Base-by-base conservation (phyloP, 2,329 filamentous ascomycete genomes). In the Hypoxylon sp. region DNA sequence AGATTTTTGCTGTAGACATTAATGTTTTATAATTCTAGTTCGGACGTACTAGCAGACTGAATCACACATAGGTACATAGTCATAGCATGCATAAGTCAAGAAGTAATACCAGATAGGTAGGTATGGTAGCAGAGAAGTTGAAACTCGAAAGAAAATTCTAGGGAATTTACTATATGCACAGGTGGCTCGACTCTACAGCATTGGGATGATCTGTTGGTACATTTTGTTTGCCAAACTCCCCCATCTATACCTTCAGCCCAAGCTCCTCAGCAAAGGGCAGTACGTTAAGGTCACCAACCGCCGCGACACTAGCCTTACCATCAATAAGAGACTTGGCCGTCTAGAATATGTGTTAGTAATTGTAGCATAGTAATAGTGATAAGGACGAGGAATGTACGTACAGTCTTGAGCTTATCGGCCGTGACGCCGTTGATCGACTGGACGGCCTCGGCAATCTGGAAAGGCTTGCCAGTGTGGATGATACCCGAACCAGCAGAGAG, bases 191-290 rank as follows among this genome's bases (percentile, higher is more conserved):
- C 73, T 82, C 75, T 80, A 79, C 77, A 78, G 77, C 76, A 56
- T 28, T 72, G 67, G 74, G 78, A 73, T 78, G 70, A 76, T 78
- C 75, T 82, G 77, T 81, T 82, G 79, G 76, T 82, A 82, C 80
- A 82, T 65, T 75, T 75, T 71, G 75, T 75, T 78, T 77, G 63
- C 65, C 61, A 69, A 64, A 73, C n/a, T 71, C 70, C 71, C 71
- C 71, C 66, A 48, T 89, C 88, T 97, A 99, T 88, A 97, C 93
- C 81, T 91, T 93, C 79, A 99, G 88, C 75, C 95, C 97, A 80
- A 99, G 86, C 79, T 99, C 96, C 83, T 94, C 93, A 73, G 94
- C 96, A 79, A 91, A 99, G 63, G 96, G 96, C 79, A 99, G 89
- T 76, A 91, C 87, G 82, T 93, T 91, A 75, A 99, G 87, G 80